Percentiles rank a stretch among this genome's conserved stretches.
phyloP scores from a whole-genome alignment of 179 eudicot genomes.

The Patellifolia procumbens region DNA sequence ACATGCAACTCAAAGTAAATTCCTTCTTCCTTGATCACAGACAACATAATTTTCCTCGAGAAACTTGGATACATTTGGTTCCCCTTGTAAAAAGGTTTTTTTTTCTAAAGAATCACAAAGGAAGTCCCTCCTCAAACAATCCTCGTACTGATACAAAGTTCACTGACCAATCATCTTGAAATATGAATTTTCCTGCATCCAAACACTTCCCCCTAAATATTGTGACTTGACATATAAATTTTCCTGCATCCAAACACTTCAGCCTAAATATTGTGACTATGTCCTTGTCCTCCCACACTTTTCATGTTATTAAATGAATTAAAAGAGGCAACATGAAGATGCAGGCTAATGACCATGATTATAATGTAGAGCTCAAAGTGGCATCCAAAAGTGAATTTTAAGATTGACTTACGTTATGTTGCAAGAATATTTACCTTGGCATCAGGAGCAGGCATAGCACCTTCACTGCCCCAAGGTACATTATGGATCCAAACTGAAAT shows the following conservation, averaged over 20 bases:
- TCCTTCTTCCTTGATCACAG: not conserved
- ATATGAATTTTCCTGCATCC: too few species aligned
- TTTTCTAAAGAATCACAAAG: not conserved
- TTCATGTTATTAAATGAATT: not conserved
- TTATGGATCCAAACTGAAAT: constrained; percentile 95
- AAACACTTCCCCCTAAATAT: too few species aligned
- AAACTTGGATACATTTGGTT: not conserved
- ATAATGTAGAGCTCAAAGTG: not conserved
- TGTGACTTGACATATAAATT: too few species aligned
- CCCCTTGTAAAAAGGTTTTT: not conserved
- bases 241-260: not conserved
- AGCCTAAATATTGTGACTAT: not conserved
- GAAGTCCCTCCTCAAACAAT: not conserved
- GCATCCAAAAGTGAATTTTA: constrained; percentile 4
- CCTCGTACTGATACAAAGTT: not conserved
- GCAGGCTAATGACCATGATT: not conserved
- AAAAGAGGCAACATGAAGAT: not conserved
- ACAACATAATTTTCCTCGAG: not conserved
- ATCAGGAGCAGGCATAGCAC: constrained; percentile 81
- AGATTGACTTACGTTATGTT: not conserved
- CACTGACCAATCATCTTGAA: not conserved
- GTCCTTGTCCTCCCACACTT: not conserved
- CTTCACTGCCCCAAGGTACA: constrained; percentile 93
- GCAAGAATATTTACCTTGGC: constrained; percentile 59
- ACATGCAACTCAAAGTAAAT: not conserved